phyloP scores from a whole-genome alignment of 257 asterid genomes.

The Solanum medicagineum region DNA sequence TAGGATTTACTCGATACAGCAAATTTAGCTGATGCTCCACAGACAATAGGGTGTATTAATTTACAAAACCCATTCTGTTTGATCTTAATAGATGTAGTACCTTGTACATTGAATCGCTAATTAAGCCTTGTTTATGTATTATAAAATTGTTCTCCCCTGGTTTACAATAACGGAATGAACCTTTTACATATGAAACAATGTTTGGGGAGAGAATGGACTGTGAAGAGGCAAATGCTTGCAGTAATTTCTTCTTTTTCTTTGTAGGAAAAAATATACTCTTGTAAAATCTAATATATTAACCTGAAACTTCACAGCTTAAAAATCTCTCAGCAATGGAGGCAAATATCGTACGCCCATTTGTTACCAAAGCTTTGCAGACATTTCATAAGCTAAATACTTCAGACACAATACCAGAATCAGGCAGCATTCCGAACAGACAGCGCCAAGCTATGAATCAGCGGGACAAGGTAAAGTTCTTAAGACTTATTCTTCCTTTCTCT shows the following conservation, averaged over 20 bases:
- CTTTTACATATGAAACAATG: neutral
- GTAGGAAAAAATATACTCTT: neutral
- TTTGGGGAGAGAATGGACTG: neutral
- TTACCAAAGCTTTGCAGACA: constrained; percentile 70
- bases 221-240: neutral
- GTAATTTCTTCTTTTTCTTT: neutral
- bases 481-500: neutral
- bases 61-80: neutral
- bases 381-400: constrained; percentile 63
- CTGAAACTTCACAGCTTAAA: constrained; percentile 50
- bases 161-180: neutral
- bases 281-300: neutral
- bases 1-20: neutral
- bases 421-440: constrained; percentile 42
- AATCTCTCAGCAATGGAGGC: constrained; percentile 94
- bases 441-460: constrained; percentile 62
- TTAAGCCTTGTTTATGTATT: neutral
- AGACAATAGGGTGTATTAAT: neutral
- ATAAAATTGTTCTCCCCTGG: neutral
- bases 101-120: neutral
- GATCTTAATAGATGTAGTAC: neutral
- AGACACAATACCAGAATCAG: constrained; percentile 68
- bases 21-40: neutral
- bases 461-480: constrained; percentile 51
- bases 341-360: constrained; percentile 83